These are phyloP conservation scores for Carallia brachiata DNA, from an alignment of 345 rosid species.

Conservation along the genomic window DNA sequence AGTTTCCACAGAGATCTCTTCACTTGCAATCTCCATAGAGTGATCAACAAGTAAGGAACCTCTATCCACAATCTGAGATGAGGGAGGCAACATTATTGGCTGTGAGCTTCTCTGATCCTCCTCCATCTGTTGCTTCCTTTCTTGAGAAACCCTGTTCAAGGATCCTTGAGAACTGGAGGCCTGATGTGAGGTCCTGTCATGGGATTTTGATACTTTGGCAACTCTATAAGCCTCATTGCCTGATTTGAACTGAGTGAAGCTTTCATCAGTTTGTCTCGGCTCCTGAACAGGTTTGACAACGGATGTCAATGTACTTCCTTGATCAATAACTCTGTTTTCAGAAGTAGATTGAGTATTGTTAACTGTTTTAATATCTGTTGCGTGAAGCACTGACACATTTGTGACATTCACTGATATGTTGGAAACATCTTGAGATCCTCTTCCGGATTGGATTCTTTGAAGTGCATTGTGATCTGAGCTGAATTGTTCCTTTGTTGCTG, in stretches of 20 bases:
- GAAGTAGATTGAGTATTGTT: slow-evolving; percentile 38
- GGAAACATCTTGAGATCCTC: slow-evolving; percentile 35
- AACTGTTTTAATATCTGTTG: slow-evolving; percentile 32
- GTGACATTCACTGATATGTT: slow-evolving; percentile 24
- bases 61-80: slow-evolving; percentile 49
- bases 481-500: slow-evolving; percentile 36
- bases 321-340: slow-evolving; percentile 42
- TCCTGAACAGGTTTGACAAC: slow-evolving; percentile 32
- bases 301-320: slow-evolving; percentile 33
- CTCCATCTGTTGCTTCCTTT: slow-evolving; percentile 35
- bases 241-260: slow-evolving; percentile 33
- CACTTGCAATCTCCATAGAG: slow-evolving; percentile 26
- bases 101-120: slow-evolving; percentile 43
- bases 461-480: slow-evolving; percentile 32
- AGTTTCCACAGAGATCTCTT: slow-evolving; percentile 38
- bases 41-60: slow-evolving; percentile 29
- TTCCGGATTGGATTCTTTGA: slow-evolving; percentile 38
- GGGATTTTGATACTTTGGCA: slow-evolving; percentile 30
- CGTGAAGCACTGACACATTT: slow-evolving; percentile 33
- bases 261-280: slow-evolving; percentile 34
- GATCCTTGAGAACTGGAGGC: slow-evolving; percentile 44
- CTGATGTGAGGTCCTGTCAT: slow-evolving; percentile 28
- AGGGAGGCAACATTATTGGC: slow-evolving; percentile 48
- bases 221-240: slow-evolving; percentile 27
- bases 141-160: slow-evolving; percentile 33